Percentiles rank a stretch among this genome's conserved stretches.
These are phyloP conservation scores for Herpotrichia juniperi DNA, from an alignment of 2,329 filamentous ascomycete species.

Conservation along the genomic window DNA sequence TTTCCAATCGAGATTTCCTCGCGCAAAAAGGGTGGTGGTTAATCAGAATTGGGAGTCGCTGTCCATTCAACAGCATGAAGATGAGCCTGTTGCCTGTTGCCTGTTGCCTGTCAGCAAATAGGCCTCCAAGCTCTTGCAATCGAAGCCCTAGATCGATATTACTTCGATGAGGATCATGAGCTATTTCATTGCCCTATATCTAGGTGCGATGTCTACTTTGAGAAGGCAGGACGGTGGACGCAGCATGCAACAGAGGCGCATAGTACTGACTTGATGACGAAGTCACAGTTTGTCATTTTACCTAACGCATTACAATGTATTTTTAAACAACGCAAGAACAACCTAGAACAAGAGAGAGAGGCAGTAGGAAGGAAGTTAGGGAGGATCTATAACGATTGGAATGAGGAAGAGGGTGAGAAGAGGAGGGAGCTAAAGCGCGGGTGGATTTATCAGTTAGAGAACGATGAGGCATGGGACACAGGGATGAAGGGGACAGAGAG, in stretches of 20 bases:
- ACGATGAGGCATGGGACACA: constrained; percentile 16
- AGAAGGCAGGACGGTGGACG: constrained; percentile 19
- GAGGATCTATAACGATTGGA: constrained; percentile 11
- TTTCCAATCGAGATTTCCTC: constrained; percentile 14
- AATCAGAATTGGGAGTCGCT: constrained; percentile 12
- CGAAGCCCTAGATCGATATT: constrained; percentile 22
- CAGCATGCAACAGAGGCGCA: constrained; percentile 18
- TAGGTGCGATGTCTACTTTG: constrained; percentile 16
- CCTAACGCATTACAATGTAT: constrained; percentile 4
- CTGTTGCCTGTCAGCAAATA: constrained; percentile 6
- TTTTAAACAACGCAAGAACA: constrained; percentile 7
- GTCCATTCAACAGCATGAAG: background rate
- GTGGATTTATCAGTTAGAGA: constrained; percentile 17
- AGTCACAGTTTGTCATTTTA: constrained; percentile 4
- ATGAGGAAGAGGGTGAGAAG: constrained; percentile 11
- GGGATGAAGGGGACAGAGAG: constrained; percentile 9
- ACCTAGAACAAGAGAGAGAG: constrained; percentile 1
- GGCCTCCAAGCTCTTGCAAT: constrained; percentile 15
- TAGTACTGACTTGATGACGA: constrained; percentile 4
- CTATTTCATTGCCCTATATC: constrained; percentile 14
- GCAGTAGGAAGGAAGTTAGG: background rate
- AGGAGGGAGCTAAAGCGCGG: constrained; percentile 6
- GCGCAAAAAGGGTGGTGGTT: constrained; percentile 15
- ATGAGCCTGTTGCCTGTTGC: constrained; percentile 9
- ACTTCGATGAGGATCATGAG: constrained; percentile 14